These are phyloP conservation scores for Fragaria ananassa DNA, from an alignment of 306 rosid species.

Conservation along the genomic window DNA sequence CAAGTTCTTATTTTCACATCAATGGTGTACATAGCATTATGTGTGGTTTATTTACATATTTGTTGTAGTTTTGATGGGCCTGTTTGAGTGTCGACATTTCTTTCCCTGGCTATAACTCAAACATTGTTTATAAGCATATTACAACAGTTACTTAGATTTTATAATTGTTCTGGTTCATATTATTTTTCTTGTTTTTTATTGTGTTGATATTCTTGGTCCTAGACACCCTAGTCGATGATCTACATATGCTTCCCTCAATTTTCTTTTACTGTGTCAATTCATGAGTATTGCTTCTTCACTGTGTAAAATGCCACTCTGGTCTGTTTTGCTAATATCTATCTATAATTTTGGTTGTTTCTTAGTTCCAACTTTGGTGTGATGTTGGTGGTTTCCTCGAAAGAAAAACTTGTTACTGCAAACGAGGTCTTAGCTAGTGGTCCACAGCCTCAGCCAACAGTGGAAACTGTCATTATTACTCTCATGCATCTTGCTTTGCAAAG, in stretches of 20 bases:
- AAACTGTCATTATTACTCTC: constrained; percentile 74
- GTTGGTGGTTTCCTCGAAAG: constrained; percentile 62
- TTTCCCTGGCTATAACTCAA: neutral
- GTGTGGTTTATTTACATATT: neutral
- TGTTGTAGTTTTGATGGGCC: neutral
- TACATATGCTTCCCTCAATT: neutral
- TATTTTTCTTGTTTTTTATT: neutral
- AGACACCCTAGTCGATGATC: neutral
- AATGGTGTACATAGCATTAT: neutral
- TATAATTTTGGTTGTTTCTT: constrained; percentile 25
- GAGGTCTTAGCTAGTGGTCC: constrained; percentile 78
- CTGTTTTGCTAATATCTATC: constrained; percentile 20
- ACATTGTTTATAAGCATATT: neutral
- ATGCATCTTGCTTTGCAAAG: constrained; percentile 85
- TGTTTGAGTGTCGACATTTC: neutral
- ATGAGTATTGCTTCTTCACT: neutral
- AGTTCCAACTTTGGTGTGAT: constrained; percentile 78
- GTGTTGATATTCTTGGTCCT: neutral
- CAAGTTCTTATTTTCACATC: neutral
- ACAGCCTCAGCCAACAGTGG: constrained; percentile 63
- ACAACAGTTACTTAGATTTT: neutral
- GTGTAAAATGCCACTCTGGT: neutral
- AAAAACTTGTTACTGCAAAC: constrained; percentile 55
- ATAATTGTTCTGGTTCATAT: neutral
- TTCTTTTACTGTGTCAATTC: neutral